Evolutionary conservation across 208 protist species (phyloP).

Genomic region (Wallacemonas collosoma): DNA sequence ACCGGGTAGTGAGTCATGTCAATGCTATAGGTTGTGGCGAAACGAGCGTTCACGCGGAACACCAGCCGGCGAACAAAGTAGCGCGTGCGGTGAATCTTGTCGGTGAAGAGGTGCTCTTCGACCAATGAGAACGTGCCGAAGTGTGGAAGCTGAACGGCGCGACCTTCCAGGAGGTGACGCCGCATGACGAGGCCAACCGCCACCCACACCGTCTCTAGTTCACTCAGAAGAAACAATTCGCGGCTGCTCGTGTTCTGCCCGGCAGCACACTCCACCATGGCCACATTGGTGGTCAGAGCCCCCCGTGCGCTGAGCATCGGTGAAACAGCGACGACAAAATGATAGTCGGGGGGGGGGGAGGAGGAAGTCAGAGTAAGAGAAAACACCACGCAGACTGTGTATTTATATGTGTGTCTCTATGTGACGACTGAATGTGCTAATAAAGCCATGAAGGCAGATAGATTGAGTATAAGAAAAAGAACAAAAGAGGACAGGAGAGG

Average conservation of each 20-base stretch:
- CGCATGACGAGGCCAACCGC: conserved; percentile 61
- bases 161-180: conserved; percentile 58
- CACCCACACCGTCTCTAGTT: conserved; percentile 84
- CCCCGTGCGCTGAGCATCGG: conserved; percentile 75
- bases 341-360: not conserved
- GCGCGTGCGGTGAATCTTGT: conserved; percentile 24
- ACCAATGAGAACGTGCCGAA: conserved; percentile 15
- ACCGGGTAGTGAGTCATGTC: conserved; percentile 37
- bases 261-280: conserved; percentile 83
- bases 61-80: conserved; percentile 37
- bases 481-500: not conserved
- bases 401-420: not conserved
- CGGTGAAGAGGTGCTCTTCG: conserved; percentile 12
- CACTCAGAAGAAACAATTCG: conserved; percentile 81
- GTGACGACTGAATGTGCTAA: not conserved
- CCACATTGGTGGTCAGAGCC: conserved; percentile 69
- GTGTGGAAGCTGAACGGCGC: conserved; percentile 21
- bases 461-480: not conserved
- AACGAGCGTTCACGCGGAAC: conserved; percentile 38
- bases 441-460: not conserved
- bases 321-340: not conserved
- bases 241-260: conserved; percentile 53
- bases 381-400: not conserved
- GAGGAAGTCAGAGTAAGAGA: not conserved
- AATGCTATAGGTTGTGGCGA: conserved; percentile 32